These are phyloP conservation scores for Datura wrightii DNA, from an alignment of 257 asterid species.

Conservation along the genomic window DNA sequence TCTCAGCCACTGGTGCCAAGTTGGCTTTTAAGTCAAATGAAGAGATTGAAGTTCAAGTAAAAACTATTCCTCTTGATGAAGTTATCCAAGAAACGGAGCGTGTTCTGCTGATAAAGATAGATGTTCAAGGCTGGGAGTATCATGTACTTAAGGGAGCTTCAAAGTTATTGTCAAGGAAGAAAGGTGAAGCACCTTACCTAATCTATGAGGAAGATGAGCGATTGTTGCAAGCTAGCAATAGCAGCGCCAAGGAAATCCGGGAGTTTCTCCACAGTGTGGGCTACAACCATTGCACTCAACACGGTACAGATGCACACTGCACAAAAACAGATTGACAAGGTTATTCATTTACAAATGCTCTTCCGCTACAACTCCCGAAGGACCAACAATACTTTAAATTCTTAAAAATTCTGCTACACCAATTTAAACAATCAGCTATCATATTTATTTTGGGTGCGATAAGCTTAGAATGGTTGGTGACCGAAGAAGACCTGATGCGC, in stretches of 20 bases:
- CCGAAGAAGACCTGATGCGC: neutral
- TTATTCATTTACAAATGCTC: constrained; percentile 15
- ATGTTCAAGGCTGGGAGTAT: constrained; percentile 99
- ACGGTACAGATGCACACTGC: constrained; percentile 97
- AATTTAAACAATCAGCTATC: neutral
- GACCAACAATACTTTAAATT: neutral
- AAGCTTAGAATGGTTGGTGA: constrained; percentile 26
- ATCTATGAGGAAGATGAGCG: constrained; percentile 98
- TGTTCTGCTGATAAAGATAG: constrained; percentile 83
- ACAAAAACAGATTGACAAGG: constrained; percentile 62
- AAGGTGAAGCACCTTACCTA: constrained; percentile 89
- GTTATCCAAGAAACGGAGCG: constrained; percentile 67
- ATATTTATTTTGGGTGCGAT: neutral
- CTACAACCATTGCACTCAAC: constrained; percentile 71
- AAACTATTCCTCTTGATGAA: constrained; percentile 79
- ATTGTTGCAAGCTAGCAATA: constrained; percentile 89
- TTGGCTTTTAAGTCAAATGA: constrained; percentile 94
- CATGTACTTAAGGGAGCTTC: constrained; percentile 93
- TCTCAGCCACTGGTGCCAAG: constrained; percentile 91
- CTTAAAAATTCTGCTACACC: neutral
- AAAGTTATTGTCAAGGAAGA: constrained; percentile 76
- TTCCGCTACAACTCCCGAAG: constrained; percentile 11
- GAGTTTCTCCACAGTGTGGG: constrained; percentile 76
- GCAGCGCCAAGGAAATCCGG: constrained; percentile 76
- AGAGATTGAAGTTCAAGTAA: constrained; percentile 83